phyloP scores from a whole-genome alignment of 2,329 filamentous ascomycete genomes.

The Trichoderma koningii region DNA sequence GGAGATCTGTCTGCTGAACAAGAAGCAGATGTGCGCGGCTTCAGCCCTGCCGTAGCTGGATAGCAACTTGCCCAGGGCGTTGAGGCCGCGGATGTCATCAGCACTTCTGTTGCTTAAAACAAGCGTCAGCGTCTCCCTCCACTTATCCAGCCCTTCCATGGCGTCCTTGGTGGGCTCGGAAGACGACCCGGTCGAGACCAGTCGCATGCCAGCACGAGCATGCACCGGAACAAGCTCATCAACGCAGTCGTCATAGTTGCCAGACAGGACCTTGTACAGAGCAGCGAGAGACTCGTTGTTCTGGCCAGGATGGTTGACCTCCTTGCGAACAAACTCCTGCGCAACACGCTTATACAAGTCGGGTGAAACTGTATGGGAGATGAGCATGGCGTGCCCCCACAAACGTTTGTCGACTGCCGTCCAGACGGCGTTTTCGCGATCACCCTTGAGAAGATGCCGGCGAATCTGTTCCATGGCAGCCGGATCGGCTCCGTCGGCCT shows the following conservation, averaged over 20 bases:
- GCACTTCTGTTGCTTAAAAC: constrained; percentile 84
- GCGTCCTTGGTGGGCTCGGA: constrained; percentile 67
- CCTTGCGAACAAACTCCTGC: constrained; percentile 92
- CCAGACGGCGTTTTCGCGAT: constrained; percentile 92
- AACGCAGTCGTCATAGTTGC: constrained; percentile 90
- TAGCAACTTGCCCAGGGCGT: constrained; percentile 79
- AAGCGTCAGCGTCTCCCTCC: constrained; percentile 85
- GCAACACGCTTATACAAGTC: constrained; percentile 90
- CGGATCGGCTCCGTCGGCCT: constrained; percentile 69
- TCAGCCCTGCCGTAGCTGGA: constrained; percentile 84
- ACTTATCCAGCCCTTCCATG: constrained; percentile 84
- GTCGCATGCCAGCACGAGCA: constrained; percentile 86
- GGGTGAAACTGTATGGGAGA: constrained; percentile 75
- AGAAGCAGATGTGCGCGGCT: constrained; percentile 89
- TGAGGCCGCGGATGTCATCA: constrained; percentile 75
- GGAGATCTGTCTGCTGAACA: constrained; percentile 74
- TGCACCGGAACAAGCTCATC: constrained; percentile 94
- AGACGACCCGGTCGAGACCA: constrained; percentile 74
- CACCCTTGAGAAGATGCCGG: constrained; percentile 71
- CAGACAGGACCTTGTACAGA: constrained; percentile 89
- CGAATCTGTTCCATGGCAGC: constrained; percentile 71
- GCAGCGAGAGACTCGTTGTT: constrained; percentile 87
- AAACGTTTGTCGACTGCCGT: constrained; percentile 87
- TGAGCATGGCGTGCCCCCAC: constrained; percentile 95
- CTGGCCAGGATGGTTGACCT: constrained; percentile 79